phyloP scores from a whole-genome alignment of 768 basidiomycete species.

The Suillus alpinus region DNA sequence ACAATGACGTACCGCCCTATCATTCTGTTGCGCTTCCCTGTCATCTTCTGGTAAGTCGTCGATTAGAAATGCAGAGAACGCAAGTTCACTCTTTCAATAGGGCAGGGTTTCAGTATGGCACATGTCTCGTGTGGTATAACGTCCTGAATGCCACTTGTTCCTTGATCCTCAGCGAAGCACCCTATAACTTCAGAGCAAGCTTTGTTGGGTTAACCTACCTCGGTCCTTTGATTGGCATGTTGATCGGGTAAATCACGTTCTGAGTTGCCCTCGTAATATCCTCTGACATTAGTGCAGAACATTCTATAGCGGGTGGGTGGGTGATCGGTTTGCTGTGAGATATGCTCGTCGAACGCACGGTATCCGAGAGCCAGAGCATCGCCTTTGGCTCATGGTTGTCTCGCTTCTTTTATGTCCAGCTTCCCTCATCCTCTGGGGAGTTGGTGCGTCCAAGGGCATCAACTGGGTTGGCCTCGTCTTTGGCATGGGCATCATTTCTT shows the following conservation, averaged over 20 bases:
- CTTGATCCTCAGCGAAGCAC: conserved; percentile 16
- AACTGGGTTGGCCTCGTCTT: conserved; percentile 15
- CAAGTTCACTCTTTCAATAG: conserved; percentile 2
- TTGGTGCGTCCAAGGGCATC: conserved; percentile 17
- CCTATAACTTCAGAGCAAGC: conserved; percentile 22
- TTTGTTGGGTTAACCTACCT: conserved; percentile 19
- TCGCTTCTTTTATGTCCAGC: conserved; percentile 16
- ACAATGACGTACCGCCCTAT: conserved; percentile 19
- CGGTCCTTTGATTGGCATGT: conserved; percentile 20
- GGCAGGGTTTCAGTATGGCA: conserved; percentile 22
- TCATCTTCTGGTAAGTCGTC: conserved; percentile 15
- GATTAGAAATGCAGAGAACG: not conserved
- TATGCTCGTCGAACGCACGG: conserved; percentile 16
- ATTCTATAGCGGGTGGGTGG: conserved; percentile 19
- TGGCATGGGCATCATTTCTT: conserved; percentile 20
- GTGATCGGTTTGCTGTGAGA: conserved; percentile 19
- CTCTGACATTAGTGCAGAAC: conserved; percentile 9
- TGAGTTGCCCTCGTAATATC: not conserved
- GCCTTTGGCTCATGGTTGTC: conserved; percentile 23
- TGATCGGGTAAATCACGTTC: conserved; percentile 10
- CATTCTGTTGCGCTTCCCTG: conserved; percentile 18
- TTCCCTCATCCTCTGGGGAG: conserved; percentile 20
- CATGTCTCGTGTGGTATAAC: conserved; percentile 22
- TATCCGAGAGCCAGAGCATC: conserved; percentile 20
- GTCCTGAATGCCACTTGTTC: conserved; percentile 22